Evolutionary conservation across 1,284 basidiomycete species (phyloP), one percentile per base, ranked within the genome.

Genomic region (Ceratobasidium theobromae): DNA sequence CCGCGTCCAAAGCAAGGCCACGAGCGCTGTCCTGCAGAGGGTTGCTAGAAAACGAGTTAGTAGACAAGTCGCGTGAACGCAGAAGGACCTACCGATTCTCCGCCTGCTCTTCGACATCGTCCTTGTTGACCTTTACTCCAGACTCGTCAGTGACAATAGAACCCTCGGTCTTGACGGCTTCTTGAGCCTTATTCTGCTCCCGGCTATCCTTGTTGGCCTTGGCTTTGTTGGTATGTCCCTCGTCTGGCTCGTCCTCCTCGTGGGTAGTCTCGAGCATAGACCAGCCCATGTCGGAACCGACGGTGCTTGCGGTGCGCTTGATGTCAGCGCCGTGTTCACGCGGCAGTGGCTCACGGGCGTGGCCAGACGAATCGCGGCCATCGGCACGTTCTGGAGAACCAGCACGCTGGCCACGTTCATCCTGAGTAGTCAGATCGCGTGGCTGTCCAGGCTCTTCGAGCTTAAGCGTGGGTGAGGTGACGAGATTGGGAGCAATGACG

Each of bases 211-310:
- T 8, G 28, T 9, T 23, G 14, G 21, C 54, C 35, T 46, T 40
- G 12, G 25, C 54, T 40, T 57, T 57, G 41, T 55, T 55, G 18
- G 23, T 25, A 43, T 9, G 32, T 16, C 46, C 57, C 16, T 60
- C 57, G 45, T 60, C 57, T 11, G 57, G 28, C 32, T 60, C 57
- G 3, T 60, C 57, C 57, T 60, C 57, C 38, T 60, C 57, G 23
- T 60, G 43, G 6, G 57, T 48, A n/a, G 57, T 43, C 45, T 60
- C 57, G 3, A 60, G 25, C 30, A 60, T 49, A 9, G 58, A 62
- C 58, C 58, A 62, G 8, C 58, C 58, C 18, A 62, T 32, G 14
- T 60, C 57, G 8, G 43, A 48, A 3, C 57, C 57, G 32, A 60
- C 32, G 9, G 57, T 49, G 48, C 58, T 51, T 23, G 58, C 46